Percentiles rank a stretch among this genome's conserved stretches.
Conservation (phyloP, 495 filamentous ascomycete species). For the Hypoxylon crocopeplum region DNA sequence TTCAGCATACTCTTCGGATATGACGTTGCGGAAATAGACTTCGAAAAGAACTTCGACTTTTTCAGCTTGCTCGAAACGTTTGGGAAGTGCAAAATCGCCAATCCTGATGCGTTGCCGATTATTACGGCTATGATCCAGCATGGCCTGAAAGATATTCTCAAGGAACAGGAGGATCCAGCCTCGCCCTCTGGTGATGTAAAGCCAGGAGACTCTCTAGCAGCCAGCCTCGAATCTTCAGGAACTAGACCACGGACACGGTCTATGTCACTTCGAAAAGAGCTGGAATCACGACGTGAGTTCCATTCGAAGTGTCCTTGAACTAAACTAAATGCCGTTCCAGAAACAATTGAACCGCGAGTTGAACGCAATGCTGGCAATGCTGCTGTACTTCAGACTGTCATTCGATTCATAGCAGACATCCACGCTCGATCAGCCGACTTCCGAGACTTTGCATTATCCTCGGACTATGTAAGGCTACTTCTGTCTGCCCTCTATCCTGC, state of each 20-base stretch:
- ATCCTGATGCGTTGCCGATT: conserved; percentile 80
- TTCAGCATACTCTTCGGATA: conserved; percentile 88
- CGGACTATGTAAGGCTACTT: conserved; percentile 79
- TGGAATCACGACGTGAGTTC: conserved; percentile 58
- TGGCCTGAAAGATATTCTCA: conserved; percentile 72
- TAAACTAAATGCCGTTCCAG: conserved; percentile 34
- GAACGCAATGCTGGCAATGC: conserved; percentile 60
- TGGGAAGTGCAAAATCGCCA: conserved; percentile 66
- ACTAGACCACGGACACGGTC: conserved; percentile 54
- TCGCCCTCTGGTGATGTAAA: conserved; percentile 50
- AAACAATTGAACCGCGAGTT: conserved; percentile 46
- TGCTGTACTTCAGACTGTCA: conserved; percentile 70
- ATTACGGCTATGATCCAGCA: conserved; percentile 89
- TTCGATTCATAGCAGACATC: conserved; percentile 79
- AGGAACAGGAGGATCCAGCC: conserved; percentile 64
- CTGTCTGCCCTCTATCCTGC: conserved; percentile 82
- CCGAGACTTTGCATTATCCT: conserved; percentile 77
- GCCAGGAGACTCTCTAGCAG: conserved; percentile 15
- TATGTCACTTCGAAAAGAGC: conserved; percentile 55
- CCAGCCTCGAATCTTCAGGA: conserved; percentile 27
- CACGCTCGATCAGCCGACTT: conserved; percentile 76
- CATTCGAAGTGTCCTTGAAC: background rate
- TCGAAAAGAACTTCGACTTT: conserved; percentile 74
- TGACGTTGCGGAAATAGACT: conserved; percentile 77
- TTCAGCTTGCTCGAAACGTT: conserved; percentile 77